Conservation (phyloP, 2,329 filamentous ascomycete genomes). For the Cercospora zeina region DNA sequence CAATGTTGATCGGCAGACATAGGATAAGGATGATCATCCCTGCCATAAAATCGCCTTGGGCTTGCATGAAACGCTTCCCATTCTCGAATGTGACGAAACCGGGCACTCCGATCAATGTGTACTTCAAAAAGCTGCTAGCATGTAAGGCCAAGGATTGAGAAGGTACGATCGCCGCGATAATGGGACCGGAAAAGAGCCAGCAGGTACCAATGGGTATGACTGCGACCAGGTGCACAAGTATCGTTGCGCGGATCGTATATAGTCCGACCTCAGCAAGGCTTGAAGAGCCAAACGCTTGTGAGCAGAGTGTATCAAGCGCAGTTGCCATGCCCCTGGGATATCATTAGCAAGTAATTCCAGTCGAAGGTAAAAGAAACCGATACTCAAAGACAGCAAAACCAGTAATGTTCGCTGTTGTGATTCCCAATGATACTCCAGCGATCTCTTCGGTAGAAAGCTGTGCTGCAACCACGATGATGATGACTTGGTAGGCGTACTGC, state of each 20-base stretch:
- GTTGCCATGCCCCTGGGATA: constrained; percentile 49
- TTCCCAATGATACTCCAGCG: constrained; percentile 54
- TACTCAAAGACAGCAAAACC: constrained; percentile 53
- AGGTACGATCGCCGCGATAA: constrained; percentile 43
- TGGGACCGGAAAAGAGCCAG: constrained; percentile 51
- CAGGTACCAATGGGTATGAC: constrained; percentile 52
- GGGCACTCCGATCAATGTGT: constrained; percentile 54
- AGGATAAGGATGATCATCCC: constrained; percentile 34
- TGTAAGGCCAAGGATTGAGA: constrained; percentile 50
- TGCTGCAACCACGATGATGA: constrained; percentile 55
- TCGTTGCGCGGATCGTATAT: constrained; percentile 56
- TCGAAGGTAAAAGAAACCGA: background rate
- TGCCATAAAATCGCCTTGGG: constrained; percentile 56
- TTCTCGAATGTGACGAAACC: constrained; percentile 58
- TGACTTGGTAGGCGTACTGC: constrained; percentile 56
- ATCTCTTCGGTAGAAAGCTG: constrained; percentile 56
- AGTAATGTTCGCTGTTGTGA: constrained; percentile 57
- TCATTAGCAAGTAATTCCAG: background rate
- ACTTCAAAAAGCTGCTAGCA: constrained; percentile 53
- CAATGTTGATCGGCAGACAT: constrained; percentile 27
- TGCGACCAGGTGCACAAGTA: constrained; percentile 50
- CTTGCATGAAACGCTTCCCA: constrained; percentile 57
- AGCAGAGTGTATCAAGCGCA: constrained; percentile 54
- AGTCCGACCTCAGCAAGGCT: constrained; percentile 53
- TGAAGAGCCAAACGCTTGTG: constrained; percentile 55